Base-by-base conservation (phyloP, 306 rosid species). In the Oemleria cerasiformis region DNA sequence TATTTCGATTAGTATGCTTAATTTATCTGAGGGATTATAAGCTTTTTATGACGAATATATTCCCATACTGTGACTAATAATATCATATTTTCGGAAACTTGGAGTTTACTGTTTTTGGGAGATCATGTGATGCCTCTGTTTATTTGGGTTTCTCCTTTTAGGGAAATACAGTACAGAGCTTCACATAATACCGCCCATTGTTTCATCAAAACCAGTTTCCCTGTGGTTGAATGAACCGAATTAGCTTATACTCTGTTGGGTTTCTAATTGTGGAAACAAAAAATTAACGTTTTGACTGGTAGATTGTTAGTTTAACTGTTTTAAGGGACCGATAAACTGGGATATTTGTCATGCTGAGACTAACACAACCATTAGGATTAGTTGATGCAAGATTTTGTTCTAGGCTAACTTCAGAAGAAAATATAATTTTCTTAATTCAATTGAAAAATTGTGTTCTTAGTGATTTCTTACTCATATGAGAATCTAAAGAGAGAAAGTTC, bases 191-290 rank as follows among this genome's bases (percentile, higher is more conserved):
- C 75, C 58, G 71, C 65, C 90, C 77, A 67, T 54, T 66, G 85
- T 84, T 83, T 87, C 78, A 15, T 84, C 50, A 78, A 83, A 90
- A 79, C 88, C 77, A 56, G 45, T 8, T 30, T 39, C 23, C 15
- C 5, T 67, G 34, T 67, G 47, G 51, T 2, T 30, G 36, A 30
- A 30, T 30, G 36, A 30, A 3, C 36, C 36, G 36, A 30, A 30
- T 67, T 21, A 8, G 40, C 23, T 17, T 36, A 23, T 56, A 15
- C 62, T 25, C 68, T 54, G 73, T 70, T 70, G 5, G 51, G 40
- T 41, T 54, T 70, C 10, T 5, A 19, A 21, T 21, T 13, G 15
- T 54, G 21, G 53, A 40, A 54, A 21, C 8, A 42, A 7, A 2
- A 30, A 63, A 15, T 34, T 56, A 30, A 30, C 3, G 9, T 14